Evolutionary conservation across 345 rosid genomes (phyloP).

Genomic region (Citrus medica): DNA sequence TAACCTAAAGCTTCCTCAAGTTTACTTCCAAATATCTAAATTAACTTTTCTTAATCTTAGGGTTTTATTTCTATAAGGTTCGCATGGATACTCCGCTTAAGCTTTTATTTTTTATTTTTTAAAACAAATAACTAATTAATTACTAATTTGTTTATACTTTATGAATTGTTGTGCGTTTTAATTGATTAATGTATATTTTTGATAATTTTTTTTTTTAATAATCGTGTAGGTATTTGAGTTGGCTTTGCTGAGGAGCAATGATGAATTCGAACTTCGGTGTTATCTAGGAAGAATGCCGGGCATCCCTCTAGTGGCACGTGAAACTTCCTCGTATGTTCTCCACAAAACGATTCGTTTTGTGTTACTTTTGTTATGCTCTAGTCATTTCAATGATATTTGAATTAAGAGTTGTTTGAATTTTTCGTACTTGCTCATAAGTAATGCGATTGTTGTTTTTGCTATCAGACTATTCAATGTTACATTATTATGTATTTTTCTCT

Average conservation of each 20-base stretch:
- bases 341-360: neutral
- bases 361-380: conserved; percentile 3
- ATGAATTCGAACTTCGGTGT: conserved; percentile 30
- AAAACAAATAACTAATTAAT: neutral
- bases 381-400: neutral
- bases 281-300: conserved; percentile 77
- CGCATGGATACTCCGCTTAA: neutral
- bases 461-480: neutral
- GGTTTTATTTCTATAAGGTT: neutral
- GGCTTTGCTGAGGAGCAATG: conserved; percentile 28
- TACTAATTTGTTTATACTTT: neutral
- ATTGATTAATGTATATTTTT: neutral
- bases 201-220: neutral
- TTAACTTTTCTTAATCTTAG: neutral
- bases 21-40: neutral
- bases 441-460: neutral
- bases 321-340: conserved; percentile 69
- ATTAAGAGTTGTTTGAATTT: neutral
- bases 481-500: neutral
- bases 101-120: neutral
- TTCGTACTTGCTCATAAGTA: neutral
- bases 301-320: conserved; percentile 77
- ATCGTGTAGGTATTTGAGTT: conserved; percentile 1
- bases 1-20: neutral
- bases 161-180: neutral